Conservation (phyloP, 2,329 filamentous ascomycete species). For the Apiospora marii region DNA sequence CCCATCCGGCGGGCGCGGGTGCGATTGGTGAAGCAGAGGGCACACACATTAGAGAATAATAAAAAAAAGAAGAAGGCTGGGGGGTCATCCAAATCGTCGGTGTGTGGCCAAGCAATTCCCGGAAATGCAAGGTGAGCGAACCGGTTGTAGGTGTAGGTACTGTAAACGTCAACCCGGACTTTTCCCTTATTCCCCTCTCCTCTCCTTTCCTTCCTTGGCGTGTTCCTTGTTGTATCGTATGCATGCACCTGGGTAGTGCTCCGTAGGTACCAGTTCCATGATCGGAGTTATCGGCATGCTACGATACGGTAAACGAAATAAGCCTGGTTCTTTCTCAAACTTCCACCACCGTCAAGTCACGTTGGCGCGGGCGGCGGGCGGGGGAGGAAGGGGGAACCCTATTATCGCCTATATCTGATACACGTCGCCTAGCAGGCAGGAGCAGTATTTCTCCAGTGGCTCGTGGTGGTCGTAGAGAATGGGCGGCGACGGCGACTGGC, state of each 20-base stretch:
- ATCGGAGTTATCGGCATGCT: slow-evolving; percentile 18
- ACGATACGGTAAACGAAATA: not conserved
- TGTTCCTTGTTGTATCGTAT: not conserved
- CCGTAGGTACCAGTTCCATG: too few species aligned
- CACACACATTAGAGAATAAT: not conserved
- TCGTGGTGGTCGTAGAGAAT: not conserved
- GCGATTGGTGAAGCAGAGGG: not conserved
- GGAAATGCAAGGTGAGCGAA: slow-evolving; percentile 6
- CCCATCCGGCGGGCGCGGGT: not conserved
- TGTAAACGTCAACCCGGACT: not conserved
- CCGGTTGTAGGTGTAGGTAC: not conserved
- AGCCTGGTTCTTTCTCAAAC: not conserved
- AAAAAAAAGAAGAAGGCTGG: not conserved
- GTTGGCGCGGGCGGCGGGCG: not conserved
- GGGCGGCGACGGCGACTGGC: not conserved
- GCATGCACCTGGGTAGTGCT: not conserved
- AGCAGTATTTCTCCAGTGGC: not conserved
- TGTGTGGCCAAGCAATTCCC: not conserved
- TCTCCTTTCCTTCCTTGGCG: not conserved
- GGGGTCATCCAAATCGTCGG: not conserved
- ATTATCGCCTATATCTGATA: not conserved
- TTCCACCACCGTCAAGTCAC: not conserved
- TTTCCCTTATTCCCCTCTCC: not conserved
- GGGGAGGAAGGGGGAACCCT: not conserved
- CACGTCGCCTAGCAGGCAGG: not conserved